Evolutionary conservation across 1,284 basidiomycete genomes (phyloP).

Genomic region (Anthracocystis walkeri): DNA sequence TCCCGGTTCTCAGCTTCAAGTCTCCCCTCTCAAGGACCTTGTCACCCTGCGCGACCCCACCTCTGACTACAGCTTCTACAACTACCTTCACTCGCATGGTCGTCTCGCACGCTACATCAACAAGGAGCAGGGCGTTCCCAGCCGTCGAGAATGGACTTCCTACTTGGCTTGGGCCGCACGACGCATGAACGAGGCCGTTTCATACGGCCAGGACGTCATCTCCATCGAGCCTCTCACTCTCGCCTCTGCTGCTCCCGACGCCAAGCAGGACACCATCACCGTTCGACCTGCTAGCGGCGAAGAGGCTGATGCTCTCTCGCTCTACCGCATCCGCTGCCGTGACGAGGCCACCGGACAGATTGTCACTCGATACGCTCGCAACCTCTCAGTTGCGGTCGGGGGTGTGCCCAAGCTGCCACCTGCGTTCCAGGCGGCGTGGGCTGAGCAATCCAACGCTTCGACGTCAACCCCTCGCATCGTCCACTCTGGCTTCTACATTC

Average conservation of each 20-base stretch:
- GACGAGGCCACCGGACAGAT: slow-evolving; percentile 27
- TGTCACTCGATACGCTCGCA: slow-evolving; percentile 49
- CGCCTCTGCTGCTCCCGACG: slow-evolving; percentile 23
- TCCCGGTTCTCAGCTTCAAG: slow-evolving; percentile 67
- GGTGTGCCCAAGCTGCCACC: slow-evolving; percentile 58
- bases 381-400: slow-evolving; percentile 64
- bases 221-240: slow-evolving; percentile 59
- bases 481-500: slow-evolving; percentile 63
- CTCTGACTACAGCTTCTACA: slow-evolving; percentile 65
- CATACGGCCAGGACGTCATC: slow-evolving; percentile 60
- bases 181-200: slow-evolving; percentile 59
- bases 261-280: slow-evolving; percentile 31
- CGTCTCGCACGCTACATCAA: slow-evolving; percentile 68
- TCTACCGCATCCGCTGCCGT: slow-evolving; percentile 50
- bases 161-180: slow-evolving; percentile 67
- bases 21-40: slow-evolving; percentile 68
- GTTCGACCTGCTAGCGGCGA: slow-evolving; percentile 26
- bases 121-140: slow-evolving; percentile 64
- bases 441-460: slow-evolving; percentile 15
- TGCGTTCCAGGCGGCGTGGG: slow-evolving; percentile 49
- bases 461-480: slow-evolving; percentile 48
- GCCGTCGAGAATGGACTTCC: slow-evolving; percentile 67
- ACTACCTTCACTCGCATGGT: slow-evolving; percentile 65
- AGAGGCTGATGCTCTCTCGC: slow-evolving; percentile 34
- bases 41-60: slow-evolving; percentile 68